Base-by-base conservation (phyloP, 73 alveolate genomes). In the Paramecium tetraurelia region DNA sequence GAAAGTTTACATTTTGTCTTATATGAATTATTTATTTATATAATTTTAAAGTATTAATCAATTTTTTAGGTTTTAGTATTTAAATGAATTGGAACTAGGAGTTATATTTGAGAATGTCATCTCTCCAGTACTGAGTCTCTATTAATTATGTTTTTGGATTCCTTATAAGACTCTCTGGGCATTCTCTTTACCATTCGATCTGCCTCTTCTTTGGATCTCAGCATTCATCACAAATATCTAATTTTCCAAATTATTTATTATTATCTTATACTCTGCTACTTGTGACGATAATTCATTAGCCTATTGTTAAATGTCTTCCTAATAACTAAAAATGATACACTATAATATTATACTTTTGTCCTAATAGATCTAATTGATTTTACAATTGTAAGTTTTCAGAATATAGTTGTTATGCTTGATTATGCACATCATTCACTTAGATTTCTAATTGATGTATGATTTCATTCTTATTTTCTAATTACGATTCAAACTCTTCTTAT, bases 151-250 rank as follows among this genome's bases (percentile, higher is more conserved):
- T 33, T 31, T 63, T 14, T 27, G 7, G 24, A 53, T 53, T 18
- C 84, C 84, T 63, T 11, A 20, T 31, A 63, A 63, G 9, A 31
- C 41, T 63, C 48, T 63, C 12, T 27, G 14, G 2, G 31, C 84
- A 31, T 22, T 21, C 9, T 80, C 90, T 22, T 80, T 80, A 44
- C 76, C 33, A 80, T 40, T 46, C 21, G 90, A 80, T 80, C 90
- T 80, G 18, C 90, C 90, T 80, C 90, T 44, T 48, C 90, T 80
- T 48, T 80, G 20, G 1, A 80, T 80, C 18, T 80, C 90, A 24
- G 90, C 90, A 80, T 80, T 80, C 90, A 80, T 80, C 46, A 80
- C 24, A 80, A 80, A 80, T 27, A 80, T 20, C 16, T 80, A 80
- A 22, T 80, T 80, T 48, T 80, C 90, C 57, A 80, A 80, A 46